Base-by-base conservation (phyloP, 495 filamentous ascomycete genomes). In the Talaromyces liani region DNA sequence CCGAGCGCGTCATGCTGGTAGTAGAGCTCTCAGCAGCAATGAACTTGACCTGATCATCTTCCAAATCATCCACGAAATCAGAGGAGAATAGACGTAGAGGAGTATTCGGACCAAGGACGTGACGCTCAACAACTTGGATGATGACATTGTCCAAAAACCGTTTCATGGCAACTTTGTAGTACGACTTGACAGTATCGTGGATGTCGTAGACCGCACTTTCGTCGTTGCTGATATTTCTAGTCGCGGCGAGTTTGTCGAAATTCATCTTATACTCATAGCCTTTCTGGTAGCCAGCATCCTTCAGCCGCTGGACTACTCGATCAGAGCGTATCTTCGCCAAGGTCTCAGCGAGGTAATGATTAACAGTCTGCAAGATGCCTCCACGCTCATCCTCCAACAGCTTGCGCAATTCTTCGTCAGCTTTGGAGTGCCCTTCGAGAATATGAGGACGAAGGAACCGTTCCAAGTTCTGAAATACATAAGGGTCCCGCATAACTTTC, bases 11-110 rank as follows among this genome's bases (percentile, higher is more conserved):
- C 45, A 25, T 47, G 36, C 45, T 60, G 5, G 67, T 70, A 0
- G 60, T 62, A 49, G 67, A 62, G 34, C 77, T 75, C 55, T 82
- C 79, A 4, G 74, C 73, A 0, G 76, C 79, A 65, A 82, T 71
- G 7, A 63, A 65, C 22, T 67, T 71, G 8, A 82, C 53, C 45
- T 79, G 69, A 4, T 71, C 72, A 0, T 64, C 63, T 0, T 70
- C 66, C 53, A 79, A 58, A 2, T 61, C 66, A 14, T 71, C 68
- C 2, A 78, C 67, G 10, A 75, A 71, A 0, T 65, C 60, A 3
- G 66, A 61, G 0, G 66, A 65, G 14, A 68, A 49, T 22, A 59
- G 8, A 3, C 24, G 58, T 3, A 65, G 7, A 0, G 64, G 63
- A 4, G 24, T 56, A 20, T 36, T 14, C 0, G 29, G 6, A 29